These are phyloP conservation scores for Populus hybrid DNA, from an alignment of 441 rosid species.

Conservation along the genomic window DNA sequence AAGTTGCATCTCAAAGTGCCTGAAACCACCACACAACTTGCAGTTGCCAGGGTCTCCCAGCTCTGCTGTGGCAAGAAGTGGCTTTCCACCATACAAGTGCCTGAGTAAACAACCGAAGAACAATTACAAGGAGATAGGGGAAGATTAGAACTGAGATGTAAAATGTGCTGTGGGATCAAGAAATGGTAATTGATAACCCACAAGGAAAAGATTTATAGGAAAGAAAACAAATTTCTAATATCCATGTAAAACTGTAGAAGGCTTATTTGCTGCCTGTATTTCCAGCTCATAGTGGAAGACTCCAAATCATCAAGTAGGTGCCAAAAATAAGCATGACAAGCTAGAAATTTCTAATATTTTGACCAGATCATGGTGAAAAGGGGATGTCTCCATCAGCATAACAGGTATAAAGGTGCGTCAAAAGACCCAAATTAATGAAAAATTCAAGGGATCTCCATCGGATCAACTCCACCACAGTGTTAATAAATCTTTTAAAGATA, in stretches of 20 bases:
- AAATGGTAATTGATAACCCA: neutral
- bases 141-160: neutral
- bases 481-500: neutral
- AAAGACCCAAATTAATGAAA: neutral
- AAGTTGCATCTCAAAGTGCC: conserved; percentile 81
- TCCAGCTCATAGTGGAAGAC: neutral
- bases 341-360: neutral
- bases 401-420: neutral
- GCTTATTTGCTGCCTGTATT: neutral
- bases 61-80: conserved; percentile 51
- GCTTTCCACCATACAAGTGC: conserved; percentile 67
- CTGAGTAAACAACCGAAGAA: conserved; percentile 26
- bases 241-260: neutral
- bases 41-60: conserved; percentile 48
- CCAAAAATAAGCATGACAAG: neutral
- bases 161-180: neutral
- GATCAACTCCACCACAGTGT: neutral
- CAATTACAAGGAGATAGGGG: neutral
- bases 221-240: neutral
- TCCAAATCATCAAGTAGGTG: neutral
- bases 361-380: neutral
- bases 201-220: neutral
- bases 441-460: neutral
- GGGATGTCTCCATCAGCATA: neutral
- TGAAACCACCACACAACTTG: conserved; percentile 47